Base-by-base conservation (phyloP, 1,139 yeast species). In the Diutina catenulata region DNA sequence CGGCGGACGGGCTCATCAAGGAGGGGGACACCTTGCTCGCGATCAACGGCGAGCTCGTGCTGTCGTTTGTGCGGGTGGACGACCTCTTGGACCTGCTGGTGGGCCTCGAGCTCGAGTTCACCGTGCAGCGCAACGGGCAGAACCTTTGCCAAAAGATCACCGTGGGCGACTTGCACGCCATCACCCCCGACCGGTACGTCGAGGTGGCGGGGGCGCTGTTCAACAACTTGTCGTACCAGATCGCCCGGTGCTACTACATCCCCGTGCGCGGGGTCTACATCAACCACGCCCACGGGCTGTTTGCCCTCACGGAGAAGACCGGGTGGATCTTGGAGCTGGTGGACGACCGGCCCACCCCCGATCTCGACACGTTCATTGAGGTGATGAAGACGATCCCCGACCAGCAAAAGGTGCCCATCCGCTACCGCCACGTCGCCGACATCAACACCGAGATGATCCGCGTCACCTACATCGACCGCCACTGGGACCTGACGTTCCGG, bases 21-120 rank as follows among this genome's bases (percentile, higher is more conserved):
- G 95, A 86, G 61, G 96, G 96, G 41, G 97, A 88, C 53, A 76
- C 82, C 29, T 63, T 88, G 42, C 69, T 88, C 16, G 74, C 93
- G 3, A 73, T 87, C 27, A 77, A 86, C 49, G 86, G 73, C 22
- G 65, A 64, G 40, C 63, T 70, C 14, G 75, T 87, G 31, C 67
- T 84, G 3, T 73, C 84, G 7, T 86, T 86, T 50, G 72, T 83
- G 31, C 75, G 76, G 40, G 83, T 86, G n/a, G 96, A 88, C 52
- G 87, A 80, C 42, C 79, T 87, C 25, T 64, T 87, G 41, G 96
- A 88, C 56, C 68, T 68, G 3, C 71, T 68, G 41, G 80, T 88
- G 21, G 93, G 80, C 11, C 50, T 75, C 7, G 62, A 60, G 18
- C 61, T 86, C 41, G 68, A 68, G 40, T 58, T 86, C 37, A 68